Evolutionary conservation across 306 rosid species (phyloP).

Genomic region (Vachellia collinsii): DNA sequence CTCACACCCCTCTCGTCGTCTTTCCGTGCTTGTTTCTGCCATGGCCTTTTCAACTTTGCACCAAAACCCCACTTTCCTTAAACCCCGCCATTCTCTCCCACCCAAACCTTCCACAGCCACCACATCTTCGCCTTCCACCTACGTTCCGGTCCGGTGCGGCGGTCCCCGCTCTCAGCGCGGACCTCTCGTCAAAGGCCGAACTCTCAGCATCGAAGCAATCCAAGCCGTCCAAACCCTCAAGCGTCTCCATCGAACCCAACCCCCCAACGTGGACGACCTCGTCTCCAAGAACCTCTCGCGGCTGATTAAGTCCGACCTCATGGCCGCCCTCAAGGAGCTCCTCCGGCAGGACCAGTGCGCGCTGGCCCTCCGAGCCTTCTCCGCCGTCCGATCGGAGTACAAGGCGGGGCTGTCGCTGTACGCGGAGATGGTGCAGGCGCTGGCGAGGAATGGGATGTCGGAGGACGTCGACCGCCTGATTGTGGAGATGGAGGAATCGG

Average conservation of each 20-base stretch:
- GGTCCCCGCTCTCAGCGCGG: constrained; percentile 93
- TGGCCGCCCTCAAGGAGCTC: constrained; percentile 80
- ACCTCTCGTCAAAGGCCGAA: constrained; percentile 78
- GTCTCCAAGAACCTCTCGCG: constrained; percentile 68
- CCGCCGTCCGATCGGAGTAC: constrained; percentile 74
- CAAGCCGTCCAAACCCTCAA: constrained; percentile 88
- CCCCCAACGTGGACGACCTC: constrained; percentile 34
- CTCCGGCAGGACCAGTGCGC: constrained; percentile 74
- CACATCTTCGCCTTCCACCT: constrained; percentile 12
- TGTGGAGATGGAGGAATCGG: constrained; percentile 46
- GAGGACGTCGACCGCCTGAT: constrained; percentile 72
- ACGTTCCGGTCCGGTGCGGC: constrained; percentile 60
- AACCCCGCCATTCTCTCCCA: constrained; percentile 33
- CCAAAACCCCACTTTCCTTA: constrained; percentile 51
- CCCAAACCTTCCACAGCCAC: constrained; percentile 9
- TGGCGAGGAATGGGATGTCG: constrained; percentile 46
- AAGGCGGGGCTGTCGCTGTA: constrained; percentile 54
- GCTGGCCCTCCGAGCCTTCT: constrained; percentile 68
- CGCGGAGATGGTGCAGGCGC: constrained; percentile 58
- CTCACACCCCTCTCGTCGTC: background rate
- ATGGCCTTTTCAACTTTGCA: constrained; percentile 68
- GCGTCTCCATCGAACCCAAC: constrained; percentile 65
- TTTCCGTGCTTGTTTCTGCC: background rate
- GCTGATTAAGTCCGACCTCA: constrained; percentile 70
- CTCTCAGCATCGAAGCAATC: constrained; percentile 93